phyloP scores from a whole-genome alignment of 164 flowering plant species.

The Euptelea pleiosperma region DNA sequence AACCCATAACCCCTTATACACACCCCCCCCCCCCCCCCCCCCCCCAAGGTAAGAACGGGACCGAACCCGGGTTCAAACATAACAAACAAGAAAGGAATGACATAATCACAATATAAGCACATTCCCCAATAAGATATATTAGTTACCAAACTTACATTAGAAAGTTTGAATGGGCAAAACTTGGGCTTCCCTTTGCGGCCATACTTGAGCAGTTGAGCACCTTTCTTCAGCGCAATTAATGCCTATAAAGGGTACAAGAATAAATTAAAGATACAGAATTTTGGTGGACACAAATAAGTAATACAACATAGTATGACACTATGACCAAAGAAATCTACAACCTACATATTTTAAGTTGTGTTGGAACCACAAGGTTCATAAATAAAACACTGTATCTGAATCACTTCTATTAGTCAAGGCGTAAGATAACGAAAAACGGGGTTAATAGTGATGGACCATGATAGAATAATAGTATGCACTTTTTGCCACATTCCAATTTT shows the following conservation, averaged over 20 bases:
- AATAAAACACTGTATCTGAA: too few relatives aligned
- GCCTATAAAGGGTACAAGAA: constrained; percentile 48
- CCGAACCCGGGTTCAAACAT: too few relatives aligned
- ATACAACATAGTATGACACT: neutral
- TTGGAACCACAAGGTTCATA: constrained; percentile 2
- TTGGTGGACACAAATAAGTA: neutral
- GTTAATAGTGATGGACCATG: too few relatives aligned
- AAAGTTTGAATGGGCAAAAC: constrained; percentile 83
- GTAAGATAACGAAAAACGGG: too few relatives aligned
- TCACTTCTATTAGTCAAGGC: too few relatives aligned
- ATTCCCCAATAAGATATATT: neutral
- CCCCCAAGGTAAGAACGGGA: too few relatives aligned
- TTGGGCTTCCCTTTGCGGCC: constrained; percentile 99
- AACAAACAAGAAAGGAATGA: neutral
- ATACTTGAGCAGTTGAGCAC: constrained; percentile 91
- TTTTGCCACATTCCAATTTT: too few relatives aligned
- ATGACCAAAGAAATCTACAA: neutral
- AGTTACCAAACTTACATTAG: constrained; percentile 53
- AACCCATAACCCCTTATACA: too few relatives aligned
- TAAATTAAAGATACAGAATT: neutral
- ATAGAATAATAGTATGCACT: too few relatives aligned
- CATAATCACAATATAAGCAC: neutral
- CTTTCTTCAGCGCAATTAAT: constrained; percentile 80
- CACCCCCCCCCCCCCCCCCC: too few relatives aligned
- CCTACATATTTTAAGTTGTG: neutral